Conservation (phyloP, 2,329 filamentous ascomycete genomes). For the Trichophyton simii region DNA sequence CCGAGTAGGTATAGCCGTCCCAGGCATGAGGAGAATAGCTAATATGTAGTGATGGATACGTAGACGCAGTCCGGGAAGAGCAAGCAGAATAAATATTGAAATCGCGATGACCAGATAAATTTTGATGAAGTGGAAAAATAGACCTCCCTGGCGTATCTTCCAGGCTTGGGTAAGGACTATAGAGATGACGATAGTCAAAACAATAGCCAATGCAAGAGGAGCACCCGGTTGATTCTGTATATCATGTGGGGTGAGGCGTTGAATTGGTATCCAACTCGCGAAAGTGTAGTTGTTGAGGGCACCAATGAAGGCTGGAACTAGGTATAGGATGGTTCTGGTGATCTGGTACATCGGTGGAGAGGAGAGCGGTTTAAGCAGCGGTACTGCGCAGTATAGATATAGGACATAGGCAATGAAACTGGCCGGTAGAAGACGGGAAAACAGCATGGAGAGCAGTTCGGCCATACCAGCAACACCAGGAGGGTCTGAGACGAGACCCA, state of each 20-base stretch:
- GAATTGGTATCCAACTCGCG: constrained; percentile 73
- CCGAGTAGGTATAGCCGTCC: constrained; percentile 77
- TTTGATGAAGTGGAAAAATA: constrained; percentile 62
- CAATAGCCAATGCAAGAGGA: constrained; percentile 63
- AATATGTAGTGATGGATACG: constrained; percentile 94
- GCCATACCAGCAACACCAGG: constrained; percentile 56
- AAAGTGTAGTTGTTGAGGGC: constrained; percentile 92
- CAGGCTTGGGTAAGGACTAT: constrained; percentile 68
- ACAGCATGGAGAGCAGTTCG: constrained; percentile 59
- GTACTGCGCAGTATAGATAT: constrained; percentile 67
- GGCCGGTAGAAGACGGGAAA: constrained; percentile 75
- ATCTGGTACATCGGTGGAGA: constrained; percentile 52
- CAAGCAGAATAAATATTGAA: constrained; percentile 56
- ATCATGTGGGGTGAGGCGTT: constrained; percentile 82
- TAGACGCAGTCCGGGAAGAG: constrained; percentile 63
- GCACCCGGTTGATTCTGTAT: constrained; percentile 81
- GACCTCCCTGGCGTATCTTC: constrained; percentile 73
- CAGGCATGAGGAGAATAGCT: constrained; percentile 71
- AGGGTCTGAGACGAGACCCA: constrained; percentile 79
- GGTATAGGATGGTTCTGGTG: constrained; percentile 81
- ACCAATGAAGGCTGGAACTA: constrained; percentile 83
- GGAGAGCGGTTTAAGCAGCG: constrained; percentile 57
- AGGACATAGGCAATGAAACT: constrained; percentile 80
- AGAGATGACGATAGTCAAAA: constrained; percentile 56
- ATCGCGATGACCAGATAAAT: constrained; percentile 59